Conservation (phyloP, 2,329 filamentous ascomycete species). For the Knoxdaviesia proteae region DNA sequence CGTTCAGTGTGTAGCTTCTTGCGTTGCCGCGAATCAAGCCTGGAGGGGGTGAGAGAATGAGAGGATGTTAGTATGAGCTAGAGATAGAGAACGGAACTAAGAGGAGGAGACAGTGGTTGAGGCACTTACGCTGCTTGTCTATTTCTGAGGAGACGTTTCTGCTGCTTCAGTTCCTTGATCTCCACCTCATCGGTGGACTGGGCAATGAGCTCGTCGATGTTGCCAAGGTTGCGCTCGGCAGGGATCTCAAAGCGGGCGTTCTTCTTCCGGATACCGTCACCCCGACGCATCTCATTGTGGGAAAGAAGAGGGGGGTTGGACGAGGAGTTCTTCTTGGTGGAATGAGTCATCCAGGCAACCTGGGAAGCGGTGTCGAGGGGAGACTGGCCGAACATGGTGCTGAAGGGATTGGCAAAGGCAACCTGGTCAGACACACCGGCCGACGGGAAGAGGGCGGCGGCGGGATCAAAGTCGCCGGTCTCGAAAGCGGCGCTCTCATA, state of each 20-base stretch:
- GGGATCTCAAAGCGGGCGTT: conserved; percentile 96
- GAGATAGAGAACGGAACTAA: conserved; percentile 5
- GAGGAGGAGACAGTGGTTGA: conserved; percentile 7
- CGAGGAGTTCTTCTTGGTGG: conserved; percentile 38
- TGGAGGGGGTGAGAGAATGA: conserved; percentile 14
- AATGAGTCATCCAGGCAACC: conserved; percentile 3
- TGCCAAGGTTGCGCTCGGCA: conserved; percentile 74
- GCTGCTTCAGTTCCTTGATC: conserved; percentile 96
- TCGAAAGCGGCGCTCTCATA: conserved; percentile 27
- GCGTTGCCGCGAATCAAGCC: conserved; percentile 84
- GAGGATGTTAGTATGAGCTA: not conserved
- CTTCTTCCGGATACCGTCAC: conserved; percentile 94
- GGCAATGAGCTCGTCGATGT: conserved; percentile 83
- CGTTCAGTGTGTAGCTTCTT: conserved; percentile 98
- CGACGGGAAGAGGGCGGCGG: conserved; percentile 30
- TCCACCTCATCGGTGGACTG: conserved; percentile 77
- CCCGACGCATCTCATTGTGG: conserved; percentile 51
- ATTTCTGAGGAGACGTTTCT: conserved; percentile 86
- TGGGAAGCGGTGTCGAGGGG: not conserved
- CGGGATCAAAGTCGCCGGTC: conserved; percentile 31
- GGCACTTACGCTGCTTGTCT: conserved; percentile 78
- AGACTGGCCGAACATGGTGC: conserved; percentile 27
- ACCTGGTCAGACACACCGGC: conserved; percentile 27
- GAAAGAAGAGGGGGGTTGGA: conserved; percentile 50
- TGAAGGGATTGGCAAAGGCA: conserved; percentile 30